phyloP scores from a whole-genome alignment of 1,284 basidiomycete genomes.

The Marasmius tenuissimus region DNA sequence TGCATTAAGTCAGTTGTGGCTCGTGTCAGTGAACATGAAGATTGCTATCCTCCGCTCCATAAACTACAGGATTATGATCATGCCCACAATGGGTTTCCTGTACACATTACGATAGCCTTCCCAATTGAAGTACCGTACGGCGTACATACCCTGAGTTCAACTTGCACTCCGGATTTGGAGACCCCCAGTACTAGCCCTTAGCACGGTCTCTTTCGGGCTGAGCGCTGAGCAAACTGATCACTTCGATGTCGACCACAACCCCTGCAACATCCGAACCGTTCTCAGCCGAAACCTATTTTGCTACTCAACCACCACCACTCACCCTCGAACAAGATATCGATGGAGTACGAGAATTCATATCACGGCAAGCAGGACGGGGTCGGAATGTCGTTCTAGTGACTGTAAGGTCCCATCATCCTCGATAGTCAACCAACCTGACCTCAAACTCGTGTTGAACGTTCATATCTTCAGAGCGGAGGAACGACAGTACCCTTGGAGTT shows the following conservation, averaged over 20 bases:
- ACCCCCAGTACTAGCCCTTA: background rate
- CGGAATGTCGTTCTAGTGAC: conserved; percentile 92
- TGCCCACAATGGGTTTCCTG: no score
- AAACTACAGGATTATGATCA: no score
- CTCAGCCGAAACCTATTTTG: conserved; percentile 87
- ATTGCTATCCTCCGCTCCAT: no score
- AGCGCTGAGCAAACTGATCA: background rate
- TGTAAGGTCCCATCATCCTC: conserved; percentile 48
- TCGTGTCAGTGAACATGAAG: no score
- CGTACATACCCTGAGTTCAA: no score
- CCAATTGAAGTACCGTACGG: no score
- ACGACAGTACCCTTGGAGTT: conserved; percentile 95
- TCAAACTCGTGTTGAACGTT: conserved; percentile 4
- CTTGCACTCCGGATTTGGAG: background rate
- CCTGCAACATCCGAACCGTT: conserved; percentile 39
- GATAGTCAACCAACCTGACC: conserved; percentile 6
- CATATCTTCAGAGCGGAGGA: conserved; percentile 76
- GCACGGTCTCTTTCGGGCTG: background rate
- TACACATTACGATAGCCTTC: no score
- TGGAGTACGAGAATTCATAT: conserved; percentile 70
- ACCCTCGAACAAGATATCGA: conserved; percentile 67
- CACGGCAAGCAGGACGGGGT: conserved; percentile 58
- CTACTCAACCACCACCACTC: conserved; percentile 75
- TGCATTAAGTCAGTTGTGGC: no score
- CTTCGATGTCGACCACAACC: conserved; percentile 22